Evolutionary conservation across 768 basidiomycete species (phyloP).

Genomic region (Termitomyces sp.): DNA sequence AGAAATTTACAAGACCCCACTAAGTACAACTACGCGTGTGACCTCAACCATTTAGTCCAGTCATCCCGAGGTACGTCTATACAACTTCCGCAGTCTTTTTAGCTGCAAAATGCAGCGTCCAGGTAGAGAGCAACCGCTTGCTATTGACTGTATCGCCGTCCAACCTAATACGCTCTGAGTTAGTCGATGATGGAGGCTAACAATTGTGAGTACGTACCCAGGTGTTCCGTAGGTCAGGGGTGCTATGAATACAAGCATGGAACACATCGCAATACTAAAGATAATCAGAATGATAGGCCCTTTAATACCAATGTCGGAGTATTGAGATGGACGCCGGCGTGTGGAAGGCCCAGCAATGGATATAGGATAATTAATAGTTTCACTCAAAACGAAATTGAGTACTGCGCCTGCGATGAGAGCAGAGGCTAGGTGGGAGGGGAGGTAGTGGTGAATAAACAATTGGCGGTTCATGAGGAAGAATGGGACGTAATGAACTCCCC

Average conservation of each 20-base stretch:
- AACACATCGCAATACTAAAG: slow-evolving; percentile 60
- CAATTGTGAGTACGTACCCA: slow-evolving; percentile 55
- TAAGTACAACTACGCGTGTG: slow-evolving; percentile 10
- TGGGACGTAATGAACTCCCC: slow-evolving; percentile 94
- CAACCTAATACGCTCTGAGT: slow-evolving; percentile 48
- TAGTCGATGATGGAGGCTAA: slow-evolving; percentile 16
- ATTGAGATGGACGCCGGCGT: slow-evolving; percentile 50
- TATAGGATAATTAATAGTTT: slow-evolving; percentile 89
- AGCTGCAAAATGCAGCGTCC: slow-evolving; percentile 93
- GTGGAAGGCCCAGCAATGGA: slow-evolving; percentile 74
- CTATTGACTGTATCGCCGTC: slow-evolving; percentile 83
- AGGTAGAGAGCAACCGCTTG: slow-evolving; percentile 79
- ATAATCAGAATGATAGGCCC: slow-evolving; percentile 63
- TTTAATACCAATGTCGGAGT: slow-evolving; percentile 75
- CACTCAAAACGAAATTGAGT: slow-evolving; percentile 85
- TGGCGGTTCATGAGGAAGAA: slow-evolving; percentile 99
- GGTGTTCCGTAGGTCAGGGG: slow-evolving; percentile 97
- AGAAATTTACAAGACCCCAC: slow-evolving; percentile 18
- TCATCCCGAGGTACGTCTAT: slow-evolving; percentile 18
- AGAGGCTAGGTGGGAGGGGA: slow-evolving; percentile 93
- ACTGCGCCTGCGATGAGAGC: slow-evolving; percentile 91
- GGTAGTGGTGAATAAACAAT: slow-evolving; percentile 96
- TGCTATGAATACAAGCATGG: slow-evolving; percentile 71
- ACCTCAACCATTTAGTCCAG: not conserved
- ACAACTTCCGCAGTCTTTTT: slow-evolving; percentile 50